A percentile compares a stretch with the other conserved stretches of the same genome.
phyloP scores from a whole-genome alignment of 768 basidiomycete genomes.

The Tricholoma furcatifolium region DNA sequence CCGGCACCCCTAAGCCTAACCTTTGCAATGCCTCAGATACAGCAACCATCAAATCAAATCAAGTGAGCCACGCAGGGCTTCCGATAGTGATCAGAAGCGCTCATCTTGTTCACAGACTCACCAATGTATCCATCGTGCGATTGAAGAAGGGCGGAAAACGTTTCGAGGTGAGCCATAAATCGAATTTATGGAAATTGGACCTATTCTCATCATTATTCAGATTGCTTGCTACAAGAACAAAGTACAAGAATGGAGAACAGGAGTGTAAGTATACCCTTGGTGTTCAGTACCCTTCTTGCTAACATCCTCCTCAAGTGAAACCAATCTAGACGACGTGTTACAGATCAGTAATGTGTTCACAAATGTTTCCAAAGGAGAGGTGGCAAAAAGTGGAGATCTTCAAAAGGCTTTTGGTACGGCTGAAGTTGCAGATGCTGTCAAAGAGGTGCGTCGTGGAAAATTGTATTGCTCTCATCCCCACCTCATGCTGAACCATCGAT shows the following conservation, averaged over 20 bases:
- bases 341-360: slow-evolving; percentile 96
- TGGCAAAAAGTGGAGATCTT: slow-evolving; percentile 86
- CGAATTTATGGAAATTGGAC: not conserved
- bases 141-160: slow-evolving; percentile 97
- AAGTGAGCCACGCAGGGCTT: slow-evolving; percentile 45
- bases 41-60: slow-evolving; percentile 89
- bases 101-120: slow-evolving; percentile 57
- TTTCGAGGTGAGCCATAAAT: slow-evolving; percentile 67
- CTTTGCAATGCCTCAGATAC: slow-evolving; percentile 50
- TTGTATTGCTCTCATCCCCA: not conserved
- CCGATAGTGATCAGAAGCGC: not conserved
- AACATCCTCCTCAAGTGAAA: slow-evolving; percentile 56
- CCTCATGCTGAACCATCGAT: not conserved
- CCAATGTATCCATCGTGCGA: slow-evolving; percentile 95
- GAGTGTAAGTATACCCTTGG: slow-evolving; percentile 58
- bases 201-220: slow-evolving; percentile 31
- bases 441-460: slow-evolving; percentile 55
- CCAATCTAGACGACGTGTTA: slow-evolving; percentile 90
- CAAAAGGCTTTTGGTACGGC: slow-evolving; percentile 88
- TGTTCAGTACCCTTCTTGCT: not conserved
- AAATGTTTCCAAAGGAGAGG: slow-evolving; percentile 95
- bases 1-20: slow-evolving; percentile 5
- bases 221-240: slow-evolving; percentile 99
- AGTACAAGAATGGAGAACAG: slow-evolving; percentile 93
- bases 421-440: slow-evolving; percentile 68